phyloP scores from a whole-genome alignment of 2,329 filamentous ascomycete genomes.

The Atkinsonella hypoxylon region DNA sequence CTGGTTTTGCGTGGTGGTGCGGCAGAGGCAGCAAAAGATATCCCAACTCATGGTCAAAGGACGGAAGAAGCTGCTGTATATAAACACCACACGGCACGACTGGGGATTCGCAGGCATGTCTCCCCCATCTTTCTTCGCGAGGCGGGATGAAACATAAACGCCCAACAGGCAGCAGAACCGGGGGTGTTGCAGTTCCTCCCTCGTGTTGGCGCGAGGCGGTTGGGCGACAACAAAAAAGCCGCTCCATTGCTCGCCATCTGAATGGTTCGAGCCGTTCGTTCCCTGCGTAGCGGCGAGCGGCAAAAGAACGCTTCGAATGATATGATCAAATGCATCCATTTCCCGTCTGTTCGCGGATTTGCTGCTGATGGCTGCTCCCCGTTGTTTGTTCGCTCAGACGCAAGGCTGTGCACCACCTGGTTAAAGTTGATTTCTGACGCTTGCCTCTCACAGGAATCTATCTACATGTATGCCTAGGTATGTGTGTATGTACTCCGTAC shows the following conservation, averaged over 20 bases:
- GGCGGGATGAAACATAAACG: conserved; percentile 1
- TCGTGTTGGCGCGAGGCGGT: conserved; percentile 6
- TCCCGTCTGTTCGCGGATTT: too few relatives aligned
- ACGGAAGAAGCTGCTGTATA: conserved; percentile 1
- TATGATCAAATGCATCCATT: too few relatives aligned
- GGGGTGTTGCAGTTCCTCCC: conserved; percentile 5
- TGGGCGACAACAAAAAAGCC: conserved; percentile 1
- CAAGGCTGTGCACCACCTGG: too few relatives aligned
- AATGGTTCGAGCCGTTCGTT: not conserved
- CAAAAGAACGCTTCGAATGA: too few relatives aligned
- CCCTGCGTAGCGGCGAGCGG: not conserved
- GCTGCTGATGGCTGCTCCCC: too few relatives aligned
- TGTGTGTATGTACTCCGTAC: not conserved
- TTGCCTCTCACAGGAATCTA: too few relatives aligned
- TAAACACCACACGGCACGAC: not conserved
- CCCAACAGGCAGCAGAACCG: conserved; percentile 4
- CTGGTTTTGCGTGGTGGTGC: not conserved
- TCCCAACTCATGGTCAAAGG: not conserved
- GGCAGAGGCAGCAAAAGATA: not conserved
- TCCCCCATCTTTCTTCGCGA: not conserved
- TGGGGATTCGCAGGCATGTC: not conserved
- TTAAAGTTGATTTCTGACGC: not conserved
- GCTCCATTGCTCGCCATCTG: not conserved
- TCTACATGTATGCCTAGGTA: too few relatives aligned
- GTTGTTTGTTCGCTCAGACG: too few relatives aligned